These are phyloP conservation scores for Echria macrotheca DNA, from an alignment of 495 filamentous ascomycete genomes.

Conservation along the genomic window DNA sequence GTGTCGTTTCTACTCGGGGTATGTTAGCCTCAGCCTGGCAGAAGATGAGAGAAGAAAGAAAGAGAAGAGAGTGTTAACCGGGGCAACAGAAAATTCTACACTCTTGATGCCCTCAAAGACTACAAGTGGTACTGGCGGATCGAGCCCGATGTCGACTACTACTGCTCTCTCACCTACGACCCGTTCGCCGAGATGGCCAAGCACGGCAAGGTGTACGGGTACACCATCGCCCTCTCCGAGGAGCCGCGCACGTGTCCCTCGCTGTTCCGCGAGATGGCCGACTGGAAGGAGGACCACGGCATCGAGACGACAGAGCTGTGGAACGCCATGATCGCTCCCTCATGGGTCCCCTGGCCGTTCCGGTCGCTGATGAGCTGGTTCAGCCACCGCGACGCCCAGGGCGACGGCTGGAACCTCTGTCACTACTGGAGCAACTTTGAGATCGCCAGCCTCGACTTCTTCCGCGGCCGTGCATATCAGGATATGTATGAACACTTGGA, in stretches of 20 bases:
- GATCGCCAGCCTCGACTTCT: constrained; percentile 51
- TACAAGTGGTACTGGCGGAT: constrained; percentile 53
- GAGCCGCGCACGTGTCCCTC: constrained; percentile 43
- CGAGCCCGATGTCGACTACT: constrained; percentile 48
- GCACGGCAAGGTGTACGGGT: constrained; percentile 48
- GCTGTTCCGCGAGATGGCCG: constrained; percentile 43
- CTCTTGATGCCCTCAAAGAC: constrained; percentile 34
- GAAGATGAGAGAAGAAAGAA: too few relatives aligned
- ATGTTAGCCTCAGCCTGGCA: too few relatives aligned
- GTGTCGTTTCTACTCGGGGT: constrained; percentile 98
- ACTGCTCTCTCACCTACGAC: constrained; percentile 51
- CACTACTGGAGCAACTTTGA: constrained; percentile 58
- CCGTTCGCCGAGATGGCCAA: constrained; percentile 50
- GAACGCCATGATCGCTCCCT: constrained; percentile 35
- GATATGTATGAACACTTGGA: constrained; percentile 46
- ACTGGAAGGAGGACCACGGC: constrained; percentile 33
- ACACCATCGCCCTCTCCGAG: constrained; percentile 47
- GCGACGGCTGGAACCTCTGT: constrained; percentile 42
- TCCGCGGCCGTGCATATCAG: constrained; percentile 44
- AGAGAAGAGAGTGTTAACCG: too few relatives aligned
- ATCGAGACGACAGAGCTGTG: constrained; percentile 30
- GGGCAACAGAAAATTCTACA: constrained; percentile 57
- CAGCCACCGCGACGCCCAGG: constrained; percentile 27
- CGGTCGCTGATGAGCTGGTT: constrained; percentile 32
- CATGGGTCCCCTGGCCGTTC: constrained; percentile 38